Percentiles rank a stretch among this genome's conserved stretches.
Conservation (phyloP, 331 rosid species). For the Ulmus americana region DNA sequence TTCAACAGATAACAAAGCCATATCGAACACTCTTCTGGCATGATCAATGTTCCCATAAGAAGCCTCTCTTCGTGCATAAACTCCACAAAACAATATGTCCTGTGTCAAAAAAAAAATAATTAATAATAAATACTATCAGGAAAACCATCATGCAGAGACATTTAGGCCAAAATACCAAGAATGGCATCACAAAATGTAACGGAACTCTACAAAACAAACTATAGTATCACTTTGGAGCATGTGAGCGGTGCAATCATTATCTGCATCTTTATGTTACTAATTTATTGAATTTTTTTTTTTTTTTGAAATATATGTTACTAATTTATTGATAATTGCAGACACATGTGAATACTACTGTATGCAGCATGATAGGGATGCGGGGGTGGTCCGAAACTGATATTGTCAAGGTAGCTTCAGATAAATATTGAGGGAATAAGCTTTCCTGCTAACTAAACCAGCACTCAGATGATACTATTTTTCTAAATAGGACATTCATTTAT, state of each 20-base stretch:
- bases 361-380: not conserved
- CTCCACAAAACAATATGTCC: conserved; percentile 86
- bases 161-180: not conserved
- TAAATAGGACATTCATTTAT: too few relatives aligned
- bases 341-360: not conserved
- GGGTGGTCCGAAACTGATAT: too few relatives aligned
- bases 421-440: too few relatives aligned
- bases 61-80: conserved; percentile 91
- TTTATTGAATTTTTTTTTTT: not conserved
- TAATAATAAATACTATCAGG: not conserved
- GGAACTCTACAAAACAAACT: not conserved
- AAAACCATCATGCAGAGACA: not conserved
- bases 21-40: conserved; percentile 88
- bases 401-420: too few relatives aligned
- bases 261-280: not conserved
- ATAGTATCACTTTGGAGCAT: too few relatives aligned
- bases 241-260: too few relatives aligned
- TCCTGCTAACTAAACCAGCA: too few relatives aligned
- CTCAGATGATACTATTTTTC: too few relatives aligned
- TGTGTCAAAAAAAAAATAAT: conserved; percentile 25
- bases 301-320: not conserved
- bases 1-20: conserved; percentile 75
- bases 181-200: not conserved
- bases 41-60: conserved; percentile 64
- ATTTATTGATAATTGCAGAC: not conserved